Evolutionary conservation across 139 green algal genomes (phyloP), one percentile per base, ranked within the genome.

Genomic region (Chlamydomonas asymmetrica): DNA sequence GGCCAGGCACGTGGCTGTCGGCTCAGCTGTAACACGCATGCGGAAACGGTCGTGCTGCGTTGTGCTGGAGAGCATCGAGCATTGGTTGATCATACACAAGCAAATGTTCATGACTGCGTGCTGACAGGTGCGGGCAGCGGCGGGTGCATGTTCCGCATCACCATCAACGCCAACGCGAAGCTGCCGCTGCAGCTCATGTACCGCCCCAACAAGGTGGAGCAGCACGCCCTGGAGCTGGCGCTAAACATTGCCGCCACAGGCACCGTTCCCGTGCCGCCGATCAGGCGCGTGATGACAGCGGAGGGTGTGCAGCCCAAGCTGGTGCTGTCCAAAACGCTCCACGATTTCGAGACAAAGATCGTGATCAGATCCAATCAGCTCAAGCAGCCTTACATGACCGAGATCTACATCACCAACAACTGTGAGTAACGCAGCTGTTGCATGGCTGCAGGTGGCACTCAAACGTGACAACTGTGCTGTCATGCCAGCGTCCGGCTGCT

Each of bases 291-390:
- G 16, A 79, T 85, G 2, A 75, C 63, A 0, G 82, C 75, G 3
- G 43, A 37, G 18, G 88, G 78, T 22, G 50, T 91, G n/a, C 63
- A 81, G 67, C 88, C 91, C 0, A 75, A 77, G 25, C 37, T 95
- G 20, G 64, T 89, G 13, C 39, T 91, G 40, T 88, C 75, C 60
- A 84, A 85, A 45, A 85, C 83, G 2, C 57, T 75, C 18, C 37
- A 94, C 4, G 82, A 94, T 70, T 93, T 95, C 83, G 80, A 71
- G 35, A 82, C 66, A 38, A 67, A 78, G 22, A 87, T 93, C 52
- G 84, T 94, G 32, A 79, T 88, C 40, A 71, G 78, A 9, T 85
- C 79, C 52, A 85, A 85, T 70, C 78, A 89, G 63, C 50, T 78
- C 49, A 84, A 85, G 62, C 57, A 76, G 38, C 40, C 63, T 0